Evolutionary conservation across 176 grass and related monocot species (phyloP).

Genomic region (Eragrostis curvula): DNA sequence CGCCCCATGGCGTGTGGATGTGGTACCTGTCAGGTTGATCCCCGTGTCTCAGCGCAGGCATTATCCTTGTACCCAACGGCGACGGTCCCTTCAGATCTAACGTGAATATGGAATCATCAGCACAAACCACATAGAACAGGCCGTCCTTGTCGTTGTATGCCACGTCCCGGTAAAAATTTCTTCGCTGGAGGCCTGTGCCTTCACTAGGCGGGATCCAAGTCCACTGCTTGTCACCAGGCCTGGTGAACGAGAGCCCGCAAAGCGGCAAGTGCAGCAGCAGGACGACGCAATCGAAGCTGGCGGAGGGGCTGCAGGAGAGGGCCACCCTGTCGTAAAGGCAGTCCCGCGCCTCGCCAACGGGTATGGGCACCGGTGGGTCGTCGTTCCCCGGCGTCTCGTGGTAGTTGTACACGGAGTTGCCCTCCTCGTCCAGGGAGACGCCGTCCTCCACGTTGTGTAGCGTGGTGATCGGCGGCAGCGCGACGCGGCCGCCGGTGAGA

Average conservation of each 20-base stretch:
- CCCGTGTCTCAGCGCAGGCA: background rate
- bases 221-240: conserved; percentile 18
- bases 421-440: background rate
- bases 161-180: background rate
- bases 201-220: background rate
- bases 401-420: background rate
- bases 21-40: background rate
- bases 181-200: background rate
- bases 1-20: background rate
- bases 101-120: background rate
- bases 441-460: background rate
- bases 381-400: too few species aligned
- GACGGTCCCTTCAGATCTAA: background rate
- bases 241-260: conserved; percentile 10
- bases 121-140: background rate
- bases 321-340: background rate
- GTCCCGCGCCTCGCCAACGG: background rate
- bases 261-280: conserved; percentile 3
- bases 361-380: too few species aligned
- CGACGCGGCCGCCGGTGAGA: background rate
- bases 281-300: background rate
- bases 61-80: background rate
- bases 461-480: background rate
- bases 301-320: conserved; percentile 4
- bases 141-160: background rate